Conservation (phyloP, 495 filamentous ascomycete species). For the Xylaria bambusicola region DNA sequence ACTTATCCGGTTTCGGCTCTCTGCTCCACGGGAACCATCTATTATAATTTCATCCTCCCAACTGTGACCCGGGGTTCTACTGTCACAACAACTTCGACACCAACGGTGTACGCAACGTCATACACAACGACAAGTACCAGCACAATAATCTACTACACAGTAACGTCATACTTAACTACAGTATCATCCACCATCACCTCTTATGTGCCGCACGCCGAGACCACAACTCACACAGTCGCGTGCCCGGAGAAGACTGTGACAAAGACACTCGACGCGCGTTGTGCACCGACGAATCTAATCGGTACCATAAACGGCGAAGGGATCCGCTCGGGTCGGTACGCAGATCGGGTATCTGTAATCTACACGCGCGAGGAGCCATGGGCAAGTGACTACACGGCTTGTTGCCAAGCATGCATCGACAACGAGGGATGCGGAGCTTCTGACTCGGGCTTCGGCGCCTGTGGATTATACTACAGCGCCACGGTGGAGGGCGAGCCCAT, state of each 20-base stretch:
- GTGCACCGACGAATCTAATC: slow-evolving; percentile 30
- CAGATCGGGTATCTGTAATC: slow-evolving; percentile 22
- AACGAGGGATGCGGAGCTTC: slow-evolving; percentile 57
- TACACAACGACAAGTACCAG: neutral
- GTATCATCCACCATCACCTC: neutral
- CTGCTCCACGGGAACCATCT: neutral
- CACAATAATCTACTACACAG: neutral
- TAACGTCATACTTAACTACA: neutral
- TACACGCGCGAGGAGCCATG: slow-evolving; percentile 24
- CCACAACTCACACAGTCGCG: neutral
- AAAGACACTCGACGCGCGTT: slow-evolving; percentile 28
- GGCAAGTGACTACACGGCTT: slow-evolving; percentile 20
- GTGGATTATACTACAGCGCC: slow-evolving; percentile 37
- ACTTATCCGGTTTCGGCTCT: slow-evolving; percentile 1
- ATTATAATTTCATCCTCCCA: neutral
- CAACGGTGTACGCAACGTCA: neutral
- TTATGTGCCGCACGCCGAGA: neutral
- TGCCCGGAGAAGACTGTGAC: slow-evolving; percentile 18
- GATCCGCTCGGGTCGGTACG: slow-evolving; percentile 23
- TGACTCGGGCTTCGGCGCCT: slow-evolving; percentile 49
- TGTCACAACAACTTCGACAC: neutral
- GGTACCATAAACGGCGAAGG: slow-evolving; percentile 22
- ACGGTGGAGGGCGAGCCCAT: slow-evolving; percentile 17
- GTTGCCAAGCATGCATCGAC: slow-evolving; percentile 42
- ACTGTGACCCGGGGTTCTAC: neutral